These are phyloP conservation scores for Domatiomyces catenatus DNA, from an alignment of 2,329 filamentous ascomycete genomes.

Conservation along the genomic window DNA sequence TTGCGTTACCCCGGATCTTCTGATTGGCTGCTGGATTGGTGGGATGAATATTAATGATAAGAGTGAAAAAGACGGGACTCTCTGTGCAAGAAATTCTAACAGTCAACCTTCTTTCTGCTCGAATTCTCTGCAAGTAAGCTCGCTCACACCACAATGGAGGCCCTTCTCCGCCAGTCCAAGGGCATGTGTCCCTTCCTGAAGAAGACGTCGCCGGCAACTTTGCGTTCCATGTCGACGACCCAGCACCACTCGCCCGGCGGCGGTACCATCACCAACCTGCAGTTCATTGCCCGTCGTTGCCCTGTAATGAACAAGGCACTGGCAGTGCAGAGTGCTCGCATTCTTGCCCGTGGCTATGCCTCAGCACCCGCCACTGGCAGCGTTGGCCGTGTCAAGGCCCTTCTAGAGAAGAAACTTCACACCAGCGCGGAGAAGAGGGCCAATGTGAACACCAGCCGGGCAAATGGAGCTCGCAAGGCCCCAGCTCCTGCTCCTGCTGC, in stretches of 20 bases:
- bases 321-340: constrained; percentile 53
- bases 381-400: constrained; percentile 16
- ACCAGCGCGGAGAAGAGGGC: constrained; percentile 64
- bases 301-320: constrained; percentile 98
- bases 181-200: constrained; percentile 95
- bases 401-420: constrained; percentile 48
- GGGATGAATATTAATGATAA: background rate
- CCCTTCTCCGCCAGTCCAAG: constrained; percentile 86
- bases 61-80: background rate
- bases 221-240: constrained; percentile 68
- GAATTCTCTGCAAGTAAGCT: background rate
- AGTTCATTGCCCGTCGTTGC: constrained; percentile 85
- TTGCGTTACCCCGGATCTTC: background rate
- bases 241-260: constrained; percentile 57
- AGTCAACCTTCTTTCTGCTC: background rate
- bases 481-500: constrained; percentile 12
- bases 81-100: background rate
- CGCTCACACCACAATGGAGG: constrained; percentile 52
- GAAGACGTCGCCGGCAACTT: constrained; percentile 78
- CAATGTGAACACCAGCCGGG: constrained; percentile 43
- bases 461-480: constrained; percentile 35
- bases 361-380: constrained; percentile 22
- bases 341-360: constrained; percentile 18
- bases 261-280: constrained; percentile 91
- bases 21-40: background rate